Evolutionary conservation across 140 eudicot species (phyloP).

Genomic region (Erigeron philadelphicus): DNA sequence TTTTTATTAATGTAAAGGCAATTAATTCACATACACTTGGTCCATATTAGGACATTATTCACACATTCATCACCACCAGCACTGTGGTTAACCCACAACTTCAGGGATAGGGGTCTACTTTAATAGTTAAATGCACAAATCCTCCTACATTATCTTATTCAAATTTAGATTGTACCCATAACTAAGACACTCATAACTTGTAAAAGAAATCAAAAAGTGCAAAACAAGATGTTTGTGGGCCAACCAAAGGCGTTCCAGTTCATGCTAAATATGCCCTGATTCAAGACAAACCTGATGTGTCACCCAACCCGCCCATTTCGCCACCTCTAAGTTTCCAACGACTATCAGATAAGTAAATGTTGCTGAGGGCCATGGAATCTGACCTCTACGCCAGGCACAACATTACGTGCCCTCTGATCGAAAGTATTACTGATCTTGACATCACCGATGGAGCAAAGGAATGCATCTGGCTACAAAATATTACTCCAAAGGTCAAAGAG

Average conservation of each 20-base stretch:
- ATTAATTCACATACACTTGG: too few relatives aligned
- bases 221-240: neutral
- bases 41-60: too few relatives aligned
- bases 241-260: neutral
- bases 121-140: neutral
- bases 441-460: slow-evolving; percentile 86
- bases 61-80: too few relatives aligned
- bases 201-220: neutral
- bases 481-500: slow-evolving; percentile 30
- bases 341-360: neutral
- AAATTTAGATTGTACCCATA: neutral
- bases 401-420: slow-evolving; percentile 84
- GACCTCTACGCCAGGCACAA: slow-evolving; percentile 76
- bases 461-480: slow-evolving; percentile 94
- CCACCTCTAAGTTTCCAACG: neutral
- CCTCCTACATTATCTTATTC: neutral
- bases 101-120: too few relatives aligned
- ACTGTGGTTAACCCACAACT: too few relatives aligned
- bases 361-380: slow-evolving; percentile 16
- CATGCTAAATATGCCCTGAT: neutral
- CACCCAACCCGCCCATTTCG: slow-evolving; percentile 1
- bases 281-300: neutral
- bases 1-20: too few relatives aligned
- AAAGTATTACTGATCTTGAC: slow-evolving; percentile 79
- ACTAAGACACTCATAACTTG: neutral